A percentile compares a stretch with the other conserved stretches of the same genome.
Conservation (phyloP, 2,329 filamentous ascomycete genomes). For the Colletotrichum tabaci region DNA sequence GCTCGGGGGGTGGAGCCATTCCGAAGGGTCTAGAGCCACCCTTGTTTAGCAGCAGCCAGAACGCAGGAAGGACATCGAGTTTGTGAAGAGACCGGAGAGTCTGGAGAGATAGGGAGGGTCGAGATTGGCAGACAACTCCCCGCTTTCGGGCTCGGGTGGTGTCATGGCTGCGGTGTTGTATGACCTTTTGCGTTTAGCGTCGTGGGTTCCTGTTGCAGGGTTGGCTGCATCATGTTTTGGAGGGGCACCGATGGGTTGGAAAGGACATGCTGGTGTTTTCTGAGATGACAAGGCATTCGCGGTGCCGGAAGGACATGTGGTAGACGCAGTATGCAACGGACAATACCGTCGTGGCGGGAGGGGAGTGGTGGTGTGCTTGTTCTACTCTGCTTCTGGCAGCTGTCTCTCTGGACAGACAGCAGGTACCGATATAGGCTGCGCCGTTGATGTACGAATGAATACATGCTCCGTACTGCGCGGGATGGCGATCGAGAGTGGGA, state of each 20-base stretch:
- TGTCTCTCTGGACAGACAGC: background rate
- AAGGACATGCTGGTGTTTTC: constrained; percentile 14
- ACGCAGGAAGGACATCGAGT: background rate
- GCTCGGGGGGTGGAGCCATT: constrained; percentile 3
- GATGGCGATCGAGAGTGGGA: constrained; percentile 9
- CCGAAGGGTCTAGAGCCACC: constrained; percentile 26
- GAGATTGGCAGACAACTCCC: constrained; percentile 13
- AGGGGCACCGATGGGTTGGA: background rate
- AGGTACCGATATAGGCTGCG: constrained; percentile 3
- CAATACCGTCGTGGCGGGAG: constrained; percentile 17
- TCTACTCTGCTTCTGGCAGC: constrained; percentile 19
- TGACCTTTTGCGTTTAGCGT: constrained; percentile 18
- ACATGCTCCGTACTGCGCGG: background rate
- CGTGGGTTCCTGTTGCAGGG: constrained; percentile 17
- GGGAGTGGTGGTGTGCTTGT: constrained; percentile 19
- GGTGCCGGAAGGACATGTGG: background rate
- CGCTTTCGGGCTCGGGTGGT: constrained; percentile 33
- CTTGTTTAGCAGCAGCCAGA: background rate
- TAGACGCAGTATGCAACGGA: constrained; percentile 6
- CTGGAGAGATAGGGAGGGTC: constrained; percentile 22
- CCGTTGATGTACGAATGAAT: background rate
- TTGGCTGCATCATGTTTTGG: constrained; percentile 3
- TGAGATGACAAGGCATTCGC: no score
- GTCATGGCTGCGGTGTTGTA: constrained; percentile 27
- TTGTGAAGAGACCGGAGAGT: constrained; percentile 17